Evolutionary conservation across 2,329 filamentous ascomycete genomes (phyloP).

Genomic region (Pseudogymnoascus sp.): DNA sequence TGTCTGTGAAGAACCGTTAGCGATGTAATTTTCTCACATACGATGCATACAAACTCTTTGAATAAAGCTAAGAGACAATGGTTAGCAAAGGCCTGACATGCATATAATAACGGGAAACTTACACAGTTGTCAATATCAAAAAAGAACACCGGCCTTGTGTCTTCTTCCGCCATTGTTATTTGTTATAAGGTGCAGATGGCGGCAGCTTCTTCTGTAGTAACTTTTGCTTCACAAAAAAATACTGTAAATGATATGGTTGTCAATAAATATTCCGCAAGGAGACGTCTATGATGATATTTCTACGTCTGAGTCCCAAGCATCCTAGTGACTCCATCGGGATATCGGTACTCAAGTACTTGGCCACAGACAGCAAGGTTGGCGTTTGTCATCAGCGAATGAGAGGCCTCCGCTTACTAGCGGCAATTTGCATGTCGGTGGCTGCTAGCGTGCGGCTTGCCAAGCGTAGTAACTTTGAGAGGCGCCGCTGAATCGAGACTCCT

Average conservation of each 20-base stretch:
- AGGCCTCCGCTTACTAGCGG: conserved; percentile 3
- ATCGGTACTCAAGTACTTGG: not conserved
- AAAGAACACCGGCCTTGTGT: conserved; percentile 47
- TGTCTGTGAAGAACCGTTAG: conserved; percentile 38
- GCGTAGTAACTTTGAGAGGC: not conserved
- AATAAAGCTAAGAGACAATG: conserved; percentile 53
- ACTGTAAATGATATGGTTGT: not conserved
- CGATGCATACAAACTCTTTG: conserved; percentile 54
- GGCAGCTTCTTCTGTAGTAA: not conserved
- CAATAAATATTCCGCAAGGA: not conserved
- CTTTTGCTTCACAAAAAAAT: not conserved
- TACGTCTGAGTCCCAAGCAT: not conserved
- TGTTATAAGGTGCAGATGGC: not conserved
- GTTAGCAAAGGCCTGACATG: not conserved
- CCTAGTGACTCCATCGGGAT: not conserved
- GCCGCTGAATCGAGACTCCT: not conserved
- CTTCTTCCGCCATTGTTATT: conserved; percentile 7
- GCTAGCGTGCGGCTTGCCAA: not conserved
- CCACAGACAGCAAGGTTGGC: not conserved
- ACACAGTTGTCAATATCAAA: conserved; percentile 98
- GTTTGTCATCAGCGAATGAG: not conserved
- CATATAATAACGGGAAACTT: conserved; percentile 27
- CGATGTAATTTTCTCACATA: not conserved
- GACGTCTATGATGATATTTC: not conserved
- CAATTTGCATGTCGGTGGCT: not conserved